Percentiles rank a stretch among this genome's conserved stretches.
Evolutionary conservation across 306 rosid genomes (phyloP).

Genomic region (Pyrus betulifolia): DNA sequence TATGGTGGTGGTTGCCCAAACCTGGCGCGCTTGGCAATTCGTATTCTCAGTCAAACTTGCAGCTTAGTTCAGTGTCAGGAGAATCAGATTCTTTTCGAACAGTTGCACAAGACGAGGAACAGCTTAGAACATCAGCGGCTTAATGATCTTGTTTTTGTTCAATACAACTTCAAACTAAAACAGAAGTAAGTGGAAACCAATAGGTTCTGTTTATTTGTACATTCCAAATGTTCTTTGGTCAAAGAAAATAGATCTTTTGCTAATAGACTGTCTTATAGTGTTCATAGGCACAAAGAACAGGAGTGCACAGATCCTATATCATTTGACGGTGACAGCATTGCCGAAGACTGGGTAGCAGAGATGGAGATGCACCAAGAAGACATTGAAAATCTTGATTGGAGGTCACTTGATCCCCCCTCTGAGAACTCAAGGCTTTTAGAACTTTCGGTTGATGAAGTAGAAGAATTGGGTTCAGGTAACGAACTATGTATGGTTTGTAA

Average conservation of each 20-base stretch:
- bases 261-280: slow-evolving; percentile 30
- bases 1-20: slow-evolving; percentile 76
- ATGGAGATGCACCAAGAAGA: slow-evolving; percentile 36
- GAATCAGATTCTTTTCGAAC: slow-evolving; percentile 45
- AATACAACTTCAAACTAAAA: slow-evolving; percentile 25
- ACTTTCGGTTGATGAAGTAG: slow-evolving; percentile 48
- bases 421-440: slow-evolving; percentile 39
- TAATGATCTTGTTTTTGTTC: slow-evolving; percentile 61
- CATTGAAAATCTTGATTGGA: slow-evolving; percentile 44
- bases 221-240: background rate
- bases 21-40: slow-evolving; percentile 51
- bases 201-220: background rate
- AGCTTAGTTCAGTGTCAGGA: slow-evolving; percentile 37
- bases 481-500: background rate
- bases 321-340: slow-evolving; percentile 25
- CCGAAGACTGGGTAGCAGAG: slow-evolving; percentile 52
- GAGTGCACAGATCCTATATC: slow-evolving; percentile 50
- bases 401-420: slow-evolving; percentile 45
- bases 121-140: slow-evolving; percentile 54
- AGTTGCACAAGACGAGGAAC: slow-evolving; percentile 44
- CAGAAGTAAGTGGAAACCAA: slow-evolving; percentile 21
- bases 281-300: slow-evolving; percentile 33
- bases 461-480: slow-evolving; percentile 56
- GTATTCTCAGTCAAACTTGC: slow-evolving; percentile 68
- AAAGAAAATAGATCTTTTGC: background rate